Conservation (phyloP, 1,284 basidiomycete species). For the Sphagnurus paluster region DNA sequence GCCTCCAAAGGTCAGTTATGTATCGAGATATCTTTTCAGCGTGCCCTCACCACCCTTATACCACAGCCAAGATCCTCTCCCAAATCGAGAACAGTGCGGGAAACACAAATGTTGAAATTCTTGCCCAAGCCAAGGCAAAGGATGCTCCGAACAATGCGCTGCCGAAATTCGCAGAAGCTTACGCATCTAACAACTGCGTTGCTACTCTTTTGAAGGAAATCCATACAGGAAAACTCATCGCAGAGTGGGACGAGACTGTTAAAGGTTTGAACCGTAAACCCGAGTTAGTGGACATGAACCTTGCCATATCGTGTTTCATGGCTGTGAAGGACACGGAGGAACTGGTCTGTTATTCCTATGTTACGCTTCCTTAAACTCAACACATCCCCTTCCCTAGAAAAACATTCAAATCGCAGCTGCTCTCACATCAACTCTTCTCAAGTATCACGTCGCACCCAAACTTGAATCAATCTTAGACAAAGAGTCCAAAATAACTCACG, state of each 20-base stretch:
- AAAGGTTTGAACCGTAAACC: slow-evolving; percentile 56
- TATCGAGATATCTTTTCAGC: slow-evolving; percentile 5
- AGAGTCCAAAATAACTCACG: slow-evolving; percentile 89
- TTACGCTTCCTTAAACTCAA: slow-evolving; percentile 15
- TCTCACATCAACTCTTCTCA: slow-evolving; percentile 85
- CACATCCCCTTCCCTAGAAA: slow-evolving; percentile 58
- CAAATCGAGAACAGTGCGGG: slow-evolving; percentile 62
- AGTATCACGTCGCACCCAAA: slow-evolving; percentile 85
- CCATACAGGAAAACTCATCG: slow-evolving; percentile 76
- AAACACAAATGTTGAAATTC: slow-evolving; percentile 62
- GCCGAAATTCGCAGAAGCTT: slow-evolving; percentile 58
- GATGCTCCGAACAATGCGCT: slow-evolving; percentile 71
- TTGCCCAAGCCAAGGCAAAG: slow-evolving; percentile 73
- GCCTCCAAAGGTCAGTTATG: slow-evolving; percentile 76
- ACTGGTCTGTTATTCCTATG: slow-evolving; percentile 53
- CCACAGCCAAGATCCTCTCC: slow-evolving; percentile 69
- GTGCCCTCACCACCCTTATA: slow-evolving; percentile 14
- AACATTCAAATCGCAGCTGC: slow-evolving; percentile 71
- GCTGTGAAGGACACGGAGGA: slow-evolving; percentile 92
- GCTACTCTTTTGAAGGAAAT: slow-evolving; percentile 78
- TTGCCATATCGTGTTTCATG: slow-evolving; percentile 77
- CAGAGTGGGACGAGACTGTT: slow-evolving; percentile 75
- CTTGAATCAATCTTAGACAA: slow-evolving; percentile 91
- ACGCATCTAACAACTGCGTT: slow-evolving; percentile 58
- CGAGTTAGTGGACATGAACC: slow-evolving; percentile 77